Evolutionary conservation across 768 basidiomycete species (phyloP), one percentile per base, ranked within the genome.

Genomic region (Boletus rufocinnamomeus): DNA sequence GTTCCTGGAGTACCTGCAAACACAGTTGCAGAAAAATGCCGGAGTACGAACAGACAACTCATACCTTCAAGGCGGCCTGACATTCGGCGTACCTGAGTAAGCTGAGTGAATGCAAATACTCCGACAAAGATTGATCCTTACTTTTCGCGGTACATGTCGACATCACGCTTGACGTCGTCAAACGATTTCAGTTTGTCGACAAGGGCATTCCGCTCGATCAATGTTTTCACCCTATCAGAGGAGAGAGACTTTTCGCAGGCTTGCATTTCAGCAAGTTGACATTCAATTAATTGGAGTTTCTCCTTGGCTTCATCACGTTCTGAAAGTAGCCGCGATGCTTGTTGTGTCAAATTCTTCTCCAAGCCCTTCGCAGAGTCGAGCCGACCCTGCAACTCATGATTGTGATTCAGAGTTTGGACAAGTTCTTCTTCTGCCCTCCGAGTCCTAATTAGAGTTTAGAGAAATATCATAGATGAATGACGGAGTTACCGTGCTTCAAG

Each of bases 1-100:
- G 79, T 54, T 88, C 84, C 64, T 87, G 81, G 17, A 85, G 72
- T 38, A 77, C 69, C 79, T 84, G 58, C 21, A 46, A 37, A 32
- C 2, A n/a, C 27, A 14, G 3, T 59, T 43, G 32, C 10, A 56
- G 56, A 32, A 21, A 52, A 21, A 28, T n/a, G 1, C 34, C 11
- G 21, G 7, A 16, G 21, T 9, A 49, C 23, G 21, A n/a, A 43
- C 14, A 45, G 11, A 19, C 19, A 21, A 54, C 8, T 13, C 64
- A 28, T 58, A 65, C 72, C 64, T 73, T 73, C 35, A 65, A 53
- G 6, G 67, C 61, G 45, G 57, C 52, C 40, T 63, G 67, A 48
- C 57, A 61, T 41, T 61, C 72, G 16, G 43, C 13, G 30, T 60
- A 66, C 52, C 71, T 72, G 38, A 21, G 16, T 6, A 45, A 25